Conservation (phyloP, 2,329 filamentous ascomycete genomes). For the Claviceps purpurea region DNA sequence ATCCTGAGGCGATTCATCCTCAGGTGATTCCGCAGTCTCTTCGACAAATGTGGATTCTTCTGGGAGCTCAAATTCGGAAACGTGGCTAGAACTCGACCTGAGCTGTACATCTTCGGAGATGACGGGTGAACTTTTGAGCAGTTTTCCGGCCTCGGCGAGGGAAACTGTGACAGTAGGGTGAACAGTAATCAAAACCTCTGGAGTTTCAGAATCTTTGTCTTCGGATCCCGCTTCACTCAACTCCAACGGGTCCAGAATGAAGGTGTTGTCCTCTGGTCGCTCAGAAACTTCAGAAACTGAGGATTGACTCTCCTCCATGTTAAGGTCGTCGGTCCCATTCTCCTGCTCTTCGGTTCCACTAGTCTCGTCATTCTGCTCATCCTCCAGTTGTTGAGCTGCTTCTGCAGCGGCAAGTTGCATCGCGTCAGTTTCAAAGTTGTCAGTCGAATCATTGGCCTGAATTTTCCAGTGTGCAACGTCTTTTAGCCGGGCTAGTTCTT, state of each 20-base stretch:
- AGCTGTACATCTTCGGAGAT: neutral
- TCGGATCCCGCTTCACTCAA: neutral
- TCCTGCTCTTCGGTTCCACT: conserved; percentile 1
- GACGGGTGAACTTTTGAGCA: neutral
- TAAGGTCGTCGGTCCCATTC: conserved; percentile 3
- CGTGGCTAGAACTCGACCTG: neutral
- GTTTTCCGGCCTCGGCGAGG: neutral
- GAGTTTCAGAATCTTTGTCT: neutral
- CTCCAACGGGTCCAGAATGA: neutral
- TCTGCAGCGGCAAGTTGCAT: conserved; percentile 47
- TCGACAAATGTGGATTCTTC: neutral
- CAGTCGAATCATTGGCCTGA: conserved; percentile 54
- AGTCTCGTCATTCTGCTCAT: conserved; percentile 6
- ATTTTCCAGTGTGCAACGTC: conserved; percentile 79
- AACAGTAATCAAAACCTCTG: neutral
- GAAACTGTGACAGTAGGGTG: neutral
- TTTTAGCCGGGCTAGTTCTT: conserved; percentile 68
- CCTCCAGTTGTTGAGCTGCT: conserved; percentile 20
- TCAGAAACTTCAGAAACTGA: neutral
- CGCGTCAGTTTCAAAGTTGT: conserved; percentile 62
- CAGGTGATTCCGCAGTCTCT: neutral
- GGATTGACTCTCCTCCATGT: neutral
- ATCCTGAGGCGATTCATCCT: too few relatives aligned
- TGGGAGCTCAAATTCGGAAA: neutral
- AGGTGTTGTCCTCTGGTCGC: neutral